A percentile compares a stretch with the other conserved stretches of the same genome.
phyloP scores from a whole-genome alignment of 139 green algal species.

The Tetratostichococcus sp. region DNA sequence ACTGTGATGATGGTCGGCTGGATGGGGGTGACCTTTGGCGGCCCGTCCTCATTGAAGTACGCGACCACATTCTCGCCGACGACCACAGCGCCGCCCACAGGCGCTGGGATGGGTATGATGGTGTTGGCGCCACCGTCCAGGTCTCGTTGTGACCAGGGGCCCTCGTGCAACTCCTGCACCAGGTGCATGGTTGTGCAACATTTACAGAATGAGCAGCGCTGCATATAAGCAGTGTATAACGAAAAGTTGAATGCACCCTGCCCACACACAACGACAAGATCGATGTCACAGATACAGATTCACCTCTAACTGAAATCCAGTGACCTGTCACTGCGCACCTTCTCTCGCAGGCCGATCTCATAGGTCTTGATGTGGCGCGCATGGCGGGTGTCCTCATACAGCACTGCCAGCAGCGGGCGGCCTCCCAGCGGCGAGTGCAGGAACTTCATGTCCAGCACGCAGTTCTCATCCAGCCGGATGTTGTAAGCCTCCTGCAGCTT shows the following conservation, averaged over 20 bases:
- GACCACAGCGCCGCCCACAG: constrained; percentile 75
- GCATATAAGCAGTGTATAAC: too few relatives aligned
- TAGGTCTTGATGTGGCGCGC: constrained; percentile 89
- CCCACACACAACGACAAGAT: too few relatives aligned
- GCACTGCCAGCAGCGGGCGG: constrained; percentile 74
- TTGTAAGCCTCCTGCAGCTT: constrained; percentile 81
- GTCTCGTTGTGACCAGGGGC: constrained; percentile 75
- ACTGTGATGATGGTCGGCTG: constrained; percentile 27
- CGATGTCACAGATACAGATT: too few relatives aligned
- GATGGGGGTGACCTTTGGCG: constrained; percentile 23
- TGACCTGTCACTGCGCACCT: constrained; percentile 48
- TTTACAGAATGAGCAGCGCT: too few relatives aligned
- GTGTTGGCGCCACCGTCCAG: constrained; percentile 69
- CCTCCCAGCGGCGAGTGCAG: constrained; percentile 31
- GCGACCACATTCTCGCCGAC: constrained; percentile 78
- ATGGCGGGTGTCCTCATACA: constrained; percentile 91
- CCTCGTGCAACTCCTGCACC: constrained; percentile 67
- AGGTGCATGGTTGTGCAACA: too few relatives aligned
- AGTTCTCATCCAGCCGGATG: constrained; percentile 79
- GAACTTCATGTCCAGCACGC: constrained; percentile 79
- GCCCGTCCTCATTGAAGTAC: constrained; percentile 55
- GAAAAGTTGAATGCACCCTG: too few relatives aligned
- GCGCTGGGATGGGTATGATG: constrained; percentile 79
- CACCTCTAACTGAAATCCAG: too few relatives aligned
- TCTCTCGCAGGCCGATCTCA: constrained; percentile 60